Conservation (phyloP, 768 basidiomycete genomes). For the Chalciporus pseudorubinellus region DNA sequence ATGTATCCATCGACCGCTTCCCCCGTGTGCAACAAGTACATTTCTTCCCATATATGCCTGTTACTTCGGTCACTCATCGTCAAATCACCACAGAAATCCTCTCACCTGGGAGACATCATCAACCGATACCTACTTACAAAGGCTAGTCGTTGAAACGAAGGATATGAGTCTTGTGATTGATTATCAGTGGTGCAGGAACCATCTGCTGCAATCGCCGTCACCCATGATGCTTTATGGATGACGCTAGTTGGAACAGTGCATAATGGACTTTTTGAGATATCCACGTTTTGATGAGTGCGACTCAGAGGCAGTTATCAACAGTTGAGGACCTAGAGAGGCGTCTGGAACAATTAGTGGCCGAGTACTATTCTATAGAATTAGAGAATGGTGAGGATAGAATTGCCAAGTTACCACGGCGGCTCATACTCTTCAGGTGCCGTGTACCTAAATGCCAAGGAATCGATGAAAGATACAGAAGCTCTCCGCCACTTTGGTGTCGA, state of each 20-base stretch:
- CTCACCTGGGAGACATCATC: neutral
- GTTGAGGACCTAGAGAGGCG: neutral
- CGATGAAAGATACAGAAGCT: no score
- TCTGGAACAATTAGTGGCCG: neutral
- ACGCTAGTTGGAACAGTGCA: constrained; percentile 4
- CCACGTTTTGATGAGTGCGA: neutral
- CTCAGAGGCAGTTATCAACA: neutral
- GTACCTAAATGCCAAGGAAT: neutral
- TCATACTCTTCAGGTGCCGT: neutral
- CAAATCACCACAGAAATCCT: neutral
- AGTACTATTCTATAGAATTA: neutral
- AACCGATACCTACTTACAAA: neutral
- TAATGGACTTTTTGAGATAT: neutral
- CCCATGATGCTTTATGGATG: constrained; percentile 11
- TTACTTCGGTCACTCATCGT: neutral
- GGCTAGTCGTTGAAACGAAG: neutral
- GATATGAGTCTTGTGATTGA: neutral
- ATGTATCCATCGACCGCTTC: neutral
- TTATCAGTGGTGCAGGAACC: neutral
- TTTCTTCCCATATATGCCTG: neutral
- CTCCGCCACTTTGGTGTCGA: no score
- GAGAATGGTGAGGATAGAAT: neutral
- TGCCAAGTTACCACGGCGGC: neutral
- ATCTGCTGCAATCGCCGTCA: constrained; percentile 8
- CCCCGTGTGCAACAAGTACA: neutral